phyloP scores from a whole-genome alignment of 192 early-diverging fungal species.

The Dimargaris xerosporica region DNA sequence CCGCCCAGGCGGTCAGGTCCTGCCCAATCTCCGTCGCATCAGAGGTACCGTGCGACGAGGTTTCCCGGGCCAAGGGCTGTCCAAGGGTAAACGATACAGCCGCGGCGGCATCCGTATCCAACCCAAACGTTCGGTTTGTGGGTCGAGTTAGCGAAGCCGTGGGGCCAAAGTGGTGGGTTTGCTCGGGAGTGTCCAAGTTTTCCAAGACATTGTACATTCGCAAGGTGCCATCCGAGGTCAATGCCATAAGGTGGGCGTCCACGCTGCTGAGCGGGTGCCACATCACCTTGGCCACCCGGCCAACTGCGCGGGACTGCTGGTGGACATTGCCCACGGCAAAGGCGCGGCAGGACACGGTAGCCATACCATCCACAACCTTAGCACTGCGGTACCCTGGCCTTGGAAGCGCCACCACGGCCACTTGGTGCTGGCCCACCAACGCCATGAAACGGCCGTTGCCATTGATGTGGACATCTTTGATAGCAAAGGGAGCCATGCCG shows the following conservation, averaged over 20 bases:
- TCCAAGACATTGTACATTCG: constrained; percentile 54
- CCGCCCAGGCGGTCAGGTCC: constrained; percentile 39
- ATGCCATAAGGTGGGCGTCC: constrained; percentile 50
- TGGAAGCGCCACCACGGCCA: constrained; percentile 42
- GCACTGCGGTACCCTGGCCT: constrained; percentile 28
- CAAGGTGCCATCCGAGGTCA: constrained; percentile 45
- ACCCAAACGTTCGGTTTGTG: background rate
- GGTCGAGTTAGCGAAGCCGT: background rate
- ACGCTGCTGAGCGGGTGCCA: constrained; percentile 70
- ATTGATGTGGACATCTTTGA: constrained; percentile 34
- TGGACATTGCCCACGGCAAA: background rate
- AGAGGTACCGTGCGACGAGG: constrained; percentile 7
- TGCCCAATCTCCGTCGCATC: constrained; percentile 2
- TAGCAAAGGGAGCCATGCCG: constrained; percentile 29
- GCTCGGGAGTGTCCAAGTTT: constrained; percentile 49
- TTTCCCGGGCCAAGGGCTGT: background rate
- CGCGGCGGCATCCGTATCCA: constrained; percentile 16
- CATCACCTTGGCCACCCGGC: constrained; percentile 42
- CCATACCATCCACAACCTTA: constrained; percentile 16
- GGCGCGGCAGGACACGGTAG: background rate
- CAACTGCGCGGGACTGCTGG: constrained; percentile 11
- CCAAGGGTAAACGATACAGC: constrained; percentile 34
- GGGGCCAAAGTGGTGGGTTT: constrained; percentile 34
- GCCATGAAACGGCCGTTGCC: constrained; percentile 42
- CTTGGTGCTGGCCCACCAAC: constrained; percentile 36